Percentiles rank a stretch among this genome's conserved stretches.
phyloP scores from a whole-genome alignment of 2,329 filamentous ascomycete species.

The Sclerotinia borealis region DNA sequence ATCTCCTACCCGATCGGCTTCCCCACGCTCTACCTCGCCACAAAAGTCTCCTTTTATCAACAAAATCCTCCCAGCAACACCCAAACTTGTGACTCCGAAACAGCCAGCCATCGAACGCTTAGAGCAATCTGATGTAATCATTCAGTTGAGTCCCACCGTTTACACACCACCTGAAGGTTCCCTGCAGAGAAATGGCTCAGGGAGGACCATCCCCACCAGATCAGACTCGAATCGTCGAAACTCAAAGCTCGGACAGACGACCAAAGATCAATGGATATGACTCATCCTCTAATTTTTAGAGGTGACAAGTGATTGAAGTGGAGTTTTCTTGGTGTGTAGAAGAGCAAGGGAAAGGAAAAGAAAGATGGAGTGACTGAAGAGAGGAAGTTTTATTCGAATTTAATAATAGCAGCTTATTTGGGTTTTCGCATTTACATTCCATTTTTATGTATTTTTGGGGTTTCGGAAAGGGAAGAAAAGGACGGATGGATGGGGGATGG shows the following conservation, averaged over 20 bases:
- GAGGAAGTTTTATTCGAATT: neutral
- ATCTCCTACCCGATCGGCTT: constrained; percentile 3
- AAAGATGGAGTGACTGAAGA: neutral
- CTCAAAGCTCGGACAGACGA: neutral
- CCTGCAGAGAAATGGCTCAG: constrained; percentile 10
- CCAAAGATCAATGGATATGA: neutral
- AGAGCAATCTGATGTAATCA: constrained; percentile 27
- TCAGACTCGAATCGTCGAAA: neutral
- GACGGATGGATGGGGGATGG: neutral
- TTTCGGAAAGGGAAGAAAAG: neutral
- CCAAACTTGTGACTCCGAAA: constrained; percentile 10
- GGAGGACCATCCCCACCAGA: neutral
- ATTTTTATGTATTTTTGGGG: neutral
- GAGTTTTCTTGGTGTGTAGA: neutral
- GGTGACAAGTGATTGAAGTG: no score
- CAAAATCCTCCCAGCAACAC: constrained; percentile 23
- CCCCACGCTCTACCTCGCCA: neutral
- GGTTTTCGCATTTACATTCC: neutral
- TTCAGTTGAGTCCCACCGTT: constrained; percentile 43
- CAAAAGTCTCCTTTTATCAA: constrained; percentile 10
- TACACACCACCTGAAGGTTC: constrained; percentile 34
- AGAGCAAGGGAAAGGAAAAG: neutral
- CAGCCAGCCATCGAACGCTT: constrained; percentile 25
- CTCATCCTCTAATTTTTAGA: neutral
- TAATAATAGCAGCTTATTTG: neutral